Evolutionary conservation across 306 rosid genomes (phyloP).

Genomic region (Psophocarpus tetragonolobus): DNA sequence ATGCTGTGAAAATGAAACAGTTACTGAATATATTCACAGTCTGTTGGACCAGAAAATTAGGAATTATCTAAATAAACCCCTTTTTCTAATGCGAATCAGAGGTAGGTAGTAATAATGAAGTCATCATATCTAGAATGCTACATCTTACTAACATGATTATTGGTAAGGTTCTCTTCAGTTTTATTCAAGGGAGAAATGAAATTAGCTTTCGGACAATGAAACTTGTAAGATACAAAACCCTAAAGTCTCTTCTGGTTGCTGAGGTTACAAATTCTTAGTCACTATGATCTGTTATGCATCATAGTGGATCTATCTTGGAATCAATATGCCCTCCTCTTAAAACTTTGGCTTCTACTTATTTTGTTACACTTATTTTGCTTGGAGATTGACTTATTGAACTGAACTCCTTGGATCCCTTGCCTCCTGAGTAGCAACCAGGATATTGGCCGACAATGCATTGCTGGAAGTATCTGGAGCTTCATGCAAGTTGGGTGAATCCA

Average conservation of each 20-base stretch:
- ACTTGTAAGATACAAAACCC: conserved; percentile 27
- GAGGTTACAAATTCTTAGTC: conserved; percentile 15
- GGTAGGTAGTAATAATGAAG: conserved; percentile 34
- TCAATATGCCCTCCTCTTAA: neutral
- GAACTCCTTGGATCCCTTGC: conserved; percentile 21
- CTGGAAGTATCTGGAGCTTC: conserved; percentile 18
- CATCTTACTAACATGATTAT: neutral
- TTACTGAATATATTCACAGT: conserved; percentile 28
- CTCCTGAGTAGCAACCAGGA: neutral
- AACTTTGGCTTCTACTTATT: neutral
- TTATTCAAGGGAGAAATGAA: conserved; percentile 24
- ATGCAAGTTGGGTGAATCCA: neutral
- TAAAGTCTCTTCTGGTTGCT: conserved; percentile 20
- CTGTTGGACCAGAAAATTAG: conserved; percentile 17
- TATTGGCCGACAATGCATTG: conserved; percentile 1
- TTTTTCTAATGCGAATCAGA: neutral
- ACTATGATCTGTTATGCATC: conserved; percentile 11
- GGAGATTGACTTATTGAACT: conserved; percentile 29
- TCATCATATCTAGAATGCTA: neutral
- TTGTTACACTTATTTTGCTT: conserved; percentile 21
- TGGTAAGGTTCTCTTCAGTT: conserved; percentile 12
- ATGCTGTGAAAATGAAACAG: conserved; percentile 27
- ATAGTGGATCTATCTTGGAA: conserved; percentile 31
- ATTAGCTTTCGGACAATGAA: conserved; percentile 36
- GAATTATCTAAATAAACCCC: conserved; percentile 22